Evolutionary conservation across 2,329 filamentous ascomycete genomes (phyloP).

Genomic region (Exophiala calicioides): DNA sequence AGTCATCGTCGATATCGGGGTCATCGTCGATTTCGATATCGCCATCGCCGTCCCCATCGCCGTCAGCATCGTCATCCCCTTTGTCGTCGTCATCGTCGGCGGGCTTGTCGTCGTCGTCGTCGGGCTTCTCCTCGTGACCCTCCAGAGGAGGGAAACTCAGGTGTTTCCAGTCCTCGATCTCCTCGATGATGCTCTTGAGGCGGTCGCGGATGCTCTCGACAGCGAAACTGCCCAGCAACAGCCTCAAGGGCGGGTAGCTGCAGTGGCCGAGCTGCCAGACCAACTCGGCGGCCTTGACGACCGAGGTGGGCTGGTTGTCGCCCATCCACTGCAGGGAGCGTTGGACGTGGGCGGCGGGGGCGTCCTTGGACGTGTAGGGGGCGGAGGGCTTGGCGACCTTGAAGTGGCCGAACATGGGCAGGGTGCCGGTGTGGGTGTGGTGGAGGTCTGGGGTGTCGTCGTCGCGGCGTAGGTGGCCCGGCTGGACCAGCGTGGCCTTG

Average conservation of each 20-base stretch:
- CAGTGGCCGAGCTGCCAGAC: slow-evolving; percentile 96
- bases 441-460: slow-evolving; percentile 48
- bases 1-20: neutral
- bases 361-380: slow-evolving; percentile 73
- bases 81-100: slow-evolving; percentile 22
- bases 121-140: slow-evolving; percentile 24
- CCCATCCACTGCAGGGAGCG: slow-evolving; percentile 93
- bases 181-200: slow-evolving; percentile 86
- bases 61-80: slow-evolving; percentile 14
- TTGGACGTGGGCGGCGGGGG: slow-evolving; percentile 83
- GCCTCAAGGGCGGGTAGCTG: slow-evolving; percentile 81
- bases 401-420: slow-evolving; percentile 89
- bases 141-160: slow-evolving; percentile 64
- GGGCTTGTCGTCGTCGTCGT: slow-evolving; percentile 24
- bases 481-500: slow-evolving; percentile 90
- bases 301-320: slow-evolving; percentile 87
- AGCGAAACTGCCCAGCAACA: slow-evolving; percentile 89
- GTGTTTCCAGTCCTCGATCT: slow-evolving; percentile 91
- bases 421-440: slow-evolving; percentile 29
- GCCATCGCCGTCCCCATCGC: slow-evolving; percentile 11
- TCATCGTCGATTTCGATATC: slow-evolving; percentile 3
- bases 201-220: slow-evolving; percentile 94
- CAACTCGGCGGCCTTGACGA: slow-evolving; percentile 87
- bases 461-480: slow-evolving; percentile 82
- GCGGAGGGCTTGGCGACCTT: slow-evolving; percentile 82